These are phyloP conservation scores for Thuja plicata DNA, from an alignment of 83 land plant species.

Conservation along the genomic window DNA sequence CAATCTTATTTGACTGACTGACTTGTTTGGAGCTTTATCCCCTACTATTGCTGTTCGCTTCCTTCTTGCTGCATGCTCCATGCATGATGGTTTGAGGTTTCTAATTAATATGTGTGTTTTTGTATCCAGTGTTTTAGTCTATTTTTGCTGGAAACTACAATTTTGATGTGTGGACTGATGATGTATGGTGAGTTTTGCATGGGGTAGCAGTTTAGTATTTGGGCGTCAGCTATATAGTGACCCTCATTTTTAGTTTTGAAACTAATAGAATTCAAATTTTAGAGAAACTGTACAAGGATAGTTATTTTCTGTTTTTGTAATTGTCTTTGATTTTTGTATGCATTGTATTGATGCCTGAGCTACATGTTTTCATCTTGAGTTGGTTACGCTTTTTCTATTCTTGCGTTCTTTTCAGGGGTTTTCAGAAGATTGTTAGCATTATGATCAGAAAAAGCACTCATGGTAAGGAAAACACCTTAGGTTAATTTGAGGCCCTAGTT, in stretches of 20 bases:
- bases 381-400: conserved; percentile 14
- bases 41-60: not conserved
- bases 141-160: not conserved
- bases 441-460: not conserved
- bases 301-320: not conserved
- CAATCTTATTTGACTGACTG: not conserved
- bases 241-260: not conserved
- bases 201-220: not conserved
- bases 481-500: conserved; percentile 7
- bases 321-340: not conserved
- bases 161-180: not conserved
- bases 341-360: not conserved
- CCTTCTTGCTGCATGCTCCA: not conserved
- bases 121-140: not conserved
- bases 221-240: not conserved
- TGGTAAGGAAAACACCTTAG: conserved; percentile 12
- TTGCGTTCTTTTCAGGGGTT: conserved; percentile 13
- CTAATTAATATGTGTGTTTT: not conserved
- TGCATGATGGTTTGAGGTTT: not conserved
- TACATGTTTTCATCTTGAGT: not conserved
- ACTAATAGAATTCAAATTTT: not conserved
- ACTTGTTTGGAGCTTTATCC: not conserved
- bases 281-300: not conserved
- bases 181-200: not conserved
- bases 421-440: conserved; percentile 9